These are phyloP conservation scores for Zea mays DNA, from an alignment of 176 grass and related monocot species.

Conservation along the genomic window DNA sequence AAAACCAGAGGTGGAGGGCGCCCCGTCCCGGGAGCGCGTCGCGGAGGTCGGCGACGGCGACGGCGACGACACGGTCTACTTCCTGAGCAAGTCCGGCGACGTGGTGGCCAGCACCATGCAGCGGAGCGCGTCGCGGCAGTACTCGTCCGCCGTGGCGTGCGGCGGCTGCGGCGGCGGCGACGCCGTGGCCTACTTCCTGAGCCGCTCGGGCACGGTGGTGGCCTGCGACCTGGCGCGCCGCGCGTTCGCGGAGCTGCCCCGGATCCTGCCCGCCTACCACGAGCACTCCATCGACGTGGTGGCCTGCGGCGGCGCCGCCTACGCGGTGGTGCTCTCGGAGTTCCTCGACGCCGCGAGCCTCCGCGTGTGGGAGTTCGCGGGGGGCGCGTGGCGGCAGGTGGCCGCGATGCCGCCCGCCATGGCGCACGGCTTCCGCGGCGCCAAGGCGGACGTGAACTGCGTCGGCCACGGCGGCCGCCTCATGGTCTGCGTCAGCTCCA, in stretches of 20 bases:
- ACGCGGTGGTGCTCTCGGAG: conserved; percentile 78
- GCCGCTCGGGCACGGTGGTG: conserved; percentile 57
- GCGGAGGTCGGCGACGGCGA: conserved; percentile 5
- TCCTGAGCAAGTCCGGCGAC: conserved; percentile 81
- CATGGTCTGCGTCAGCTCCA: conserved; percentile 72
- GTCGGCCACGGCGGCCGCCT: conserved; percentile 56
- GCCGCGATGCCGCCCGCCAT: conserved; percentile 82
- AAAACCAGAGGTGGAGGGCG: conserved; percentile 26
- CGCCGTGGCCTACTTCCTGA: conserved; percentile 70
- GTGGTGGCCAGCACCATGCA: conserved; percentile 76
- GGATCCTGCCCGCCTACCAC: conserved; percentile 53
- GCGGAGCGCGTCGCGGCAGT: conserved; percentile 59
- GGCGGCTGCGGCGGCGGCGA: conserved; percentile 39
- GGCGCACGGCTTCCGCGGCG: conserved; percentile 61
- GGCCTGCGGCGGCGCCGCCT: conserved; percentile 47
- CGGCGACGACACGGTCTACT: conserved; percentile 62
- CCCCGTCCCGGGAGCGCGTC: conserved; percentile 5
- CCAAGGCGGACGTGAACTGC: conserved; percentile 88
- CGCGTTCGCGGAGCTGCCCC: conserved; percentile 60
- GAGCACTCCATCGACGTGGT: conserved; percentile 95
- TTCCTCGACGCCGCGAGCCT: conserved; percentile 72
- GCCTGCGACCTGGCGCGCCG: conserved; percentile 57
- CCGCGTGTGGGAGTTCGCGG: conserved; percentile 65
- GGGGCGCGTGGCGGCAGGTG: conserved; percentile 61
- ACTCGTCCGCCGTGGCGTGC: conserved; percentile 53